A percentile compares a stretch with the other conserved stretches of the same genome.
Evolutionary conservation across 139 green algal species (phyloP).

Genomic region (Desmodesmus armatus): DNA sequence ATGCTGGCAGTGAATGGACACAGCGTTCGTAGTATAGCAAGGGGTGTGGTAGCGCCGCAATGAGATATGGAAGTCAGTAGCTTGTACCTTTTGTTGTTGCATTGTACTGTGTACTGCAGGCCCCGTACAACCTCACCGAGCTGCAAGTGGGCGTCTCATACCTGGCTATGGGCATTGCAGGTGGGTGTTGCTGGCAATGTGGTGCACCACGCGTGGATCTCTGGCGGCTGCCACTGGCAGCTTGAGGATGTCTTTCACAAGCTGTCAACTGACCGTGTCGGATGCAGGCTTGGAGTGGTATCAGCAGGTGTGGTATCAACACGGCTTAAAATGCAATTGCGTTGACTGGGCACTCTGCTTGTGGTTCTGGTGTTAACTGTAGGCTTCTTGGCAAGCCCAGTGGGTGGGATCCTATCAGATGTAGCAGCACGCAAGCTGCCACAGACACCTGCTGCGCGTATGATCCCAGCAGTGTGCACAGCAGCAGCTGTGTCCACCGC

Average conservation of each 20-base stretch:
- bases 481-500: conserved; percentile 2
- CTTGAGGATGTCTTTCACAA: neutral
- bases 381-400: neutral
- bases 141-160: conserved; percentile 32
- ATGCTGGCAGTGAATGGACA: no score
- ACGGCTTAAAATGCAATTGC: neutral
- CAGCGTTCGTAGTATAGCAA: no score
- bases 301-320: neutral
- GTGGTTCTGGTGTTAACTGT: neutral
- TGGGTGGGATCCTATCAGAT: neutral
- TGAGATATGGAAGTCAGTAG: no score
- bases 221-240: no score
- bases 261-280: neutral
- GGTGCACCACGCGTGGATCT: no score
- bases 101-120: no score
- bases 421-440: neutral
- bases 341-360: neutral
- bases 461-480: neutral
- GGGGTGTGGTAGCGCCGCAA: no score
- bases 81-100: no score
- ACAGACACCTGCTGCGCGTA: neutral
- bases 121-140: no score
- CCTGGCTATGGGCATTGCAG: conserved; percentile 12
- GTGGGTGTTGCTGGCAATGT: neutral
- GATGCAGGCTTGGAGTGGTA: neutral